A percentile compares a stretch with the other conserved stretches of the same genome.
Conservation (phyloP, 1,139 yeast species). For the Hemisphaericaspora subhashii region DNA sequence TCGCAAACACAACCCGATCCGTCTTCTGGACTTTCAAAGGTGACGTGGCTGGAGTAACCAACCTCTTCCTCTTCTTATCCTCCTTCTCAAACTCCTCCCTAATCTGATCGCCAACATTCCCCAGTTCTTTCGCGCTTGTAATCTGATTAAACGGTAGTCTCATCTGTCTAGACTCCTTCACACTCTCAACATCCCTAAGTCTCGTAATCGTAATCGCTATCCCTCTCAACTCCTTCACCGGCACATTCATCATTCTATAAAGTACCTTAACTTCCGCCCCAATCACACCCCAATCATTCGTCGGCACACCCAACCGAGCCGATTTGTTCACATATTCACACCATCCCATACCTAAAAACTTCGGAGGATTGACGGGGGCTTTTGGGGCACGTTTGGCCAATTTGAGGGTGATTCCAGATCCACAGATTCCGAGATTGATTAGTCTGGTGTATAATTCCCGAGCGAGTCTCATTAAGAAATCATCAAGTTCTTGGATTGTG, state of each 20-base stretch:
- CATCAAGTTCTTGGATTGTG: conserved; percentile 57
- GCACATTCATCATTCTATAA: conserved; percentile 56
- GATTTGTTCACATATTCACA: conserved; percentile 68
- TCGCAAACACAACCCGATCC: not conserved
- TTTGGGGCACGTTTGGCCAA: conserved; percentile 61
- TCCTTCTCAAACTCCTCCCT: conserved; percentile 1
- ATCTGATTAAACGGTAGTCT: conserved; percentile 34
- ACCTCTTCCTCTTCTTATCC: no score
- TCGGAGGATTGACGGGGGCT: conserved; percentile 75
- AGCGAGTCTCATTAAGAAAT: conserved; percentile 58
- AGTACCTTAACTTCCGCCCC: conserved; percentile 61
- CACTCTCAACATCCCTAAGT: conserved; percentile 41
- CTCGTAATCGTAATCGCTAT: conserved; percentile 67
- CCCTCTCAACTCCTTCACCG: conserved; percentile 74
- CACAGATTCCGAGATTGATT: conserved; percentile 45
- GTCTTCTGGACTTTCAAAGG: no score
- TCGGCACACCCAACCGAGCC: conserved; percentile 60
- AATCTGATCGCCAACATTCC: conserved; percentile 13
- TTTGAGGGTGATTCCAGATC: conserved; percentile 62
- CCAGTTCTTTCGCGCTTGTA: not conserved
- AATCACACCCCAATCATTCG: conserved; percentile 62
- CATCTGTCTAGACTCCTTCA: conserved; percentile 37
- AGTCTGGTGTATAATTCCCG: conserved; percentile 61
- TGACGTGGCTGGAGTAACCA: no score
- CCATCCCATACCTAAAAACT: conserved; percentile 79